Evolutionary conservation across 257 asterid species (phyloP).

Genomic region (Primulina tabacum): DNA sequence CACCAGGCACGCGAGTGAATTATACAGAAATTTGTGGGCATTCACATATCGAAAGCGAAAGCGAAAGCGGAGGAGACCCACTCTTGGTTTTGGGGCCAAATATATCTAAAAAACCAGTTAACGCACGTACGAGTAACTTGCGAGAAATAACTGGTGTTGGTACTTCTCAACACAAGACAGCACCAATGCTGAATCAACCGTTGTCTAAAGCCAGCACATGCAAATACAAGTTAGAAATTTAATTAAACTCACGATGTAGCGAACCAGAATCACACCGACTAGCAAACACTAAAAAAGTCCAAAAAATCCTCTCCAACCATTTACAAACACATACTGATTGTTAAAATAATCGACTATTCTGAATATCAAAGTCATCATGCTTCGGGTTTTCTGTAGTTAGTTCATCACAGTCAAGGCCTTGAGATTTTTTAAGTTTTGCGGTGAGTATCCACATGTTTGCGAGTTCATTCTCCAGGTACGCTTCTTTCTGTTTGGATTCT

Average conservation of each 20-base stretch:
- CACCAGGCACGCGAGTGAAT: too few relatives aligned
- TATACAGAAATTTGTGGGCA: background rate
- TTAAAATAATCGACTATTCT: conserved; percentile 11
- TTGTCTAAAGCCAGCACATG: background rate
- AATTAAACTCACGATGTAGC: background rate
- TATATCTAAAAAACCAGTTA: background rate
- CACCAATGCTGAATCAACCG: background rate
- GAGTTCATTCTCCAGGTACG: conserved; percentile 91
- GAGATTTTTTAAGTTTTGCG: conserved; percentile 76
- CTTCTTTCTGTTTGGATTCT: conserved; percentile 91
- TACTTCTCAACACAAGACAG: background rate
- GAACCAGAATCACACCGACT: conserved; percentile 1
- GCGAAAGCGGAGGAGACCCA: background rate
- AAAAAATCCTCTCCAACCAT: conserved; percentile 22
- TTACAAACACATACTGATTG: conserved; percentile 15
- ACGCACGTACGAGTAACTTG: background rate
- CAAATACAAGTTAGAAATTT: background rate
- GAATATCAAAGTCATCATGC: conserved; percentile 38
- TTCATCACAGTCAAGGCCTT: conserved; percentile 57
- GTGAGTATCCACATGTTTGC: conserved; percentile 97
- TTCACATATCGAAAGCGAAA: background rate
- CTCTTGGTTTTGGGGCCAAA: background rate
- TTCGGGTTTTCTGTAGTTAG: conserved; percentile 30
- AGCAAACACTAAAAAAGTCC: conserved; percentile 32
- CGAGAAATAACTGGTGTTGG: background rate